Base-by-base conservation (phyloP, 129 eudicot species). In the Silybum marianum region DNA sequence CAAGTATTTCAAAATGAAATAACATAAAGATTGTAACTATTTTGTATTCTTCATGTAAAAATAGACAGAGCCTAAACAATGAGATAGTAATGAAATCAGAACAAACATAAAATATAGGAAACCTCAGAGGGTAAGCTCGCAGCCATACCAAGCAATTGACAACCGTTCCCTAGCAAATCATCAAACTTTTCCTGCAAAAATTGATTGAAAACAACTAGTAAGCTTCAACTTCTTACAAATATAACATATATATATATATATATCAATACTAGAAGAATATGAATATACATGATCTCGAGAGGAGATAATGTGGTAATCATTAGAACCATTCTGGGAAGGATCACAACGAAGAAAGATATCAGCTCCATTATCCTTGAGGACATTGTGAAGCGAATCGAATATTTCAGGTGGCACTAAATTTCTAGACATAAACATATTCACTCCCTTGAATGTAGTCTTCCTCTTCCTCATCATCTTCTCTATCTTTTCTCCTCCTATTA, bases 351-450 rank as follows among this genome's bases (percentile, higher is more conserved):
- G 93, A 60, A 91, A 82, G 46, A 92, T 84, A 3, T 85, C 82
- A 12, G 99, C 99, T 69, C 97, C 97, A 70, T 91, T 91, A 71
- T 86, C 91, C 86, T 92, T 95, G 68, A 95, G 88, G 40, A 91
- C 95, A 36, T 95, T 97, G 76, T 85, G 97, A 39, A 95, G 93
- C 14, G 95, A 78, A 76, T 86, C 97, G 78, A 85, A 95, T 38
- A 86, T 44, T 85, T 95, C 99, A 19, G 99, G 98, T n/a, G 99
- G 95, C 19, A 95, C 98, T 68, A 95, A 77, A 68, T 87, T 95
- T 58, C 97, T 84, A 9, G 99, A 95, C 97, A 95, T 88, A 91
- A 88, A 95, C 23, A 95, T 97, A 58, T 91, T 95, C 39, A 91
- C 88, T 54, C 97, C 99, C 67, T 82, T 88, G 83, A 95, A 95